Percentiles rank a stretch among this genome's conserved stretches.
phyloP scores from a whole-genome alignment of 2,329 filamentous ascomycete species.

The Pyricularia grisea region DNA sequence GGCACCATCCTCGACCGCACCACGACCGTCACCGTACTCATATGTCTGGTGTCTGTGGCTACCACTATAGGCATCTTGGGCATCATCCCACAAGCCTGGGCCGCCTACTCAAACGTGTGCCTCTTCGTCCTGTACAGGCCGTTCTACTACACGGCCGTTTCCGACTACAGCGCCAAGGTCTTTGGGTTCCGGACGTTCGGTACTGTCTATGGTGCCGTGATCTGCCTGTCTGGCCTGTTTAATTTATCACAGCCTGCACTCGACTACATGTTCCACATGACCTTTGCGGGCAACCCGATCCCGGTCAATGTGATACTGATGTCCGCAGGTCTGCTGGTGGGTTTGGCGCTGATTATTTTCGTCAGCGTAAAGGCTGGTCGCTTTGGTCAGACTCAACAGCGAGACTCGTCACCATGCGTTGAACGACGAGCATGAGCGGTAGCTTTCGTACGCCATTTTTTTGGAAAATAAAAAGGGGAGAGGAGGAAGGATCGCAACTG shows the following conservation, averaged over 20 bases:
- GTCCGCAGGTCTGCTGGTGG: slow-evolving; percentile 50
- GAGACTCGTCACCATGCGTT: neutral
- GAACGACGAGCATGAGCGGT: neutral
- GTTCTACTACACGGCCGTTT: slow-evolving; percentile 85
- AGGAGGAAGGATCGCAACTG: no score
- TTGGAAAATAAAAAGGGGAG: no score
- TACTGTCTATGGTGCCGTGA: slow-evolving; percentile 87
- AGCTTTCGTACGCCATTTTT: neutral
- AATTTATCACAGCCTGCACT: slow-evolving; percentile 78
- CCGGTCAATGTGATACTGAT: slow-evolving; percentile 69
- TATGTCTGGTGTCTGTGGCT: slow-evolving; percentile 59
- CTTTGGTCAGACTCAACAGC: slow-evolving; percentile 17
- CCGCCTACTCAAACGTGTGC: slow-evolving; percentile 65
- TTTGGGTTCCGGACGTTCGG: slow-evolving; percentile 90
- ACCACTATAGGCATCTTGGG: slow-evolving; percentile 71
- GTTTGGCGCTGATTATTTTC: slow-evolving; percentile 55
- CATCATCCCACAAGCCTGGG: slow-evolving; percentile 57
- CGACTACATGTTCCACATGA: slow-evolving; percentile 66
- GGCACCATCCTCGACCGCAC: slow-evolving; percentile 70
- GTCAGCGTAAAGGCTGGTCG: slow-evolving; percentile 38
- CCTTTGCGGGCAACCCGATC: slow-evolving; percentile 62
- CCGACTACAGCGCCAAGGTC: slow-evolving; percentile 83
- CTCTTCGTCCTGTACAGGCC: slow-evolving; percentile 81
- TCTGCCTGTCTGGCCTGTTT: slow-evolving; percentile 72
- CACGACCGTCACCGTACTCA: slow-evolving; percentile 62